A percentile compares a stretch with the other conserved stretches of the same genome.
Evolutionary conservation across 2,329 filamentous ascomycete genomes (phyloP).

Genomic region (Scedosporium aurantiacum): DNA sequence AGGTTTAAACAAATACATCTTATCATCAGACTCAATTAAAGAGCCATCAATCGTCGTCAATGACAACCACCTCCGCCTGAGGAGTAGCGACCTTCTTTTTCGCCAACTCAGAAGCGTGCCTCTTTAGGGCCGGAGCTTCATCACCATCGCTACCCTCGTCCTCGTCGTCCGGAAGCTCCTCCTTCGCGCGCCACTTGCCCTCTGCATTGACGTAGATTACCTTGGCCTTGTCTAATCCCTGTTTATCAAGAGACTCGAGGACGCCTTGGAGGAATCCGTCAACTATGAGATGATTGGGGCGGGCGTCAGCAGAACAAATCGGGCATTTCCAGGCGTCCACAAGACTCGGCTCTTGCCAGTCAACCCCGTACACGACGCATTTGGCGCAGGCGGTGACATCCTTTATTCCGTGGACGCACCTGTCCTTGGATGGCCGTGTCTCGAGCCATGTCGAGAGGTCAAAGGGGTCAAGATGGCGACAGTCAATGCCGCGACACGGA

Average conservation of each 20-base stretch:
- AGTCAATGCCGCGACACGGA: conserved; percentile 60
- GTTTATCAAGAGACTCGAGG: conserved; percentile 32
- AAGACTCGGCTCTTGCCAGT: conserved; percentile 34
- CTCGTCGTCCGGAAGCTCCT: conserved; percentile 17
- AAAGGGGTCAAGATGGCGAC: conserved; percentile 78
- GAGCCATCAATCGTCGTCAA: neutral
- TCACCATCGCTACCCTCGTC: conserved; percentile 5
- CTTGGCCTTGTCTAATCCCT: conserved; percentile 15
- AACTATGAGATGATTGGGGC: conserved; percentile 58
- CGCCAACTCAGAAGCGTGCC: neutral
- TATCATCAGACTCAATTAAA: neutral
- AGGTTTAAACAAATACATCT: neutral
- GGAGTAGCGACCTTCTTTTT: neutral
- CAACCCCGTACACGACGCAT: conserved; percentile 4
- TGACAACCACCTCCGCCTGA: neutral
- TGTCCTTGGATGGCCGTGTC: conserved; percentile 43
- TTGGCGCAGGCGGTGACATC: conserved; percentile 25
- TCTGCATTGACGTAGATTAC: conserved; percentile 18
- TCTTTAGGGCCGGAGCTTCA: neutral
- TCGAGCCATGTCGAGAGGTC: conserved; percentile 73
- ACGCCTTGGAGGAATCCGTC: conserved; percentile 66
- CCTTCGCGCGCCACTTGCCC: conserved; percentile 23
- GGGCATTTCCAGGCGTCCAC: conserved; percentile 79
- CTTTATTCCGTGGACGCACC: conserved; percentile 20
- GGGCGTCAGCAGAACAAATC: conserved; percentile 65